Percentiles rank a stretch among this genome's conserved stretches.
phyloP scores from a whole-genome alignment of 2,329 filamentous ascomycete species.

The Ceratocystis variospora region DNA sequence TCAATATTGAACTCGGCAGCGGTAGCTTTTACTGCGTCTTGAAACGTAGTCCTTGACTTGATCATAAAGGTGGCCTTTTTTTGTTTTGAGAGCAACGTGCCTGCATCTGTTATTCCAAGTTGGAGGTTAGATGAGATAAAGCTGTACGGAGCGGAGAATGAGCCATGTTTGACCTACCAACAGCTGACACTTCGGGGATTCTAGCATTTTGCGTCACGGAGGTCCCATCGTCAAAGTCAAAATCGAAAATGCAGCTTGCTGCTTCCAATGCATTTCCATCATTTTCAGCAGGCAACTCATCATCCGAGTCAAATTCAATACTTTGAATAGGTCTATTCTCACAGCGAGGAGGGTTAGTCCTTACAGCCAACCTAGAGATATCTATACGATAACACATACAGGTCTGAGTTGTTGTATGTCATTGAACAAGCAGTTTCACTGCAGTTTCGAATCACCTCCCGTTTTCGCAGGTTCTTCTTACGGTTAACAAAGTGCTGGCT shows the following conservation, averaged over 20 bases:
- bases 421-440: not conserved
- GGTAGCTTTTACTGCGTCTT: constrained; percentile 1
- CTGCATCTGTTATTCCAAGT: not conserved
- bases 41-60: not conserved
- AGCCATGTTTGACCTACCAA: not conserved
- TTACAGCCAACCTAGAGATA: not conserved
- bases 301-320: constrained; percentile 3
- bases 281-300: not conserved
- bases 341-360: not conserved
- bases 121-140: not conserved
- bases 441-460: not conserved
- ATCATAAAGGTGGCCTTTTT: not conserved
- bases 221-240: constrained; percentile 12
- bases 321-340: not conserved
- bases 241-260: constrained; percentile 7
- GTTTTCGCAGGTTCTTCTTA: not conserved
- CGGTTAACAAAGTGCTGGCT: constrained; percentile 5
- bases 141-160: not conserved
- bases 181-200: no score
- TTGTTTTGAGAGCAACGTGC: not conserved
- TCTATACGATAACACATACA: not conserved
- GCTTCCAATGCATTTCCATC: not conserved
- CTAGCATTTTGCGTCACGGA: not conserved
- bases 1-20: constrained; percentile 1
- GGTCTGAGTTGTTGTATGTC: not conserved